phyloP scores from a whole-genome alignment of 345 rosid species.

The Citrus unshiu region DNA sequence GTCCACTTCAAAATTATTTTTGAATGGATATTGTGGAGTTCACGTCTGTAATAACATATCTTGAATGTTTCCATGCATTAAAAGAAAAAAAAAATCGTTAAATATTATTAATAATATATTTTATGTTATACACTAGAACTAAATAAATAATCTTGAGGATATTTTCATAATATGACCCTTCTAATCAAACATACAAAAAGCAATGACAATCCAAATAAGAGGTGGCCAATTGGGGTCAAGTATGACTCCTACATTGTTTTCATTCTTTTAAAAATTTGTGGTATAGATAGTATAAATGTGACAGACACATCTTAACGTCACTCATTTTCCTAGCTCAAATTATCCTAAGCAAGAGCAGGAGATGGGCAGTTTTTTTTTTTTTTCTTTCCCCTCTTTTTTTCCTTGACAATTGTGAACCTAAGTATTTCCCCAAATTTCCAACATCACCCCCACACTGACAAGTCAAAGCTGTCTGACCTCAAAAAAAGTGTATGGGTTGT shows the following conservation, averaged over 20 bases:
- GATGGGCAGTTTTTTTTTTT: not conserved
- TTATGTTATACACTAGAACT: not conserved
- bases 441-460: conserved; percentile 19
- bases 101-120: too few relatives aligned
- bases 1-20: not conserved
- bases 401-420: not conserved
- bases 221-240: not conserved
- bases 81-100: too few relatives aligned
- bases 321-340: not conserved
- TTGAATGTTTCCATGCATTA: too few relatives aligned
- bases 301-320: not conserved
- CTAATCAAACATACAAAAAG: not conserved
- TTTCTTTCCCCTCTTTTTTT: not conserved
- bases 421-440: not conserved
- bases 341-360: not conserved
- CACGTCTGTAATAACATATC: too few relatives aligned
- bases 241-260: not conserved
- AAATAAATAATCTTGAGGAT: not conserved
- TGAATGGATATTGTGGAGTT: too few relatives aligned
- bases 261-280: not conserved
- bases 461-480: conserved; percentile 14
- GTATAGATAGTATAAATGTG: not conserved
- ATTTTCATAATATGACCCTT: not conserved
- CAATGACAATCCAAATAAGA: not conserved
- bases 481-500: conserved; percentile 10